A percentile compares a stretch with the other conserved stretches of the same genome.
phyloP scores from a whole-genome alignment of 2,329 filamentous ascomycete species.

The Exutisphaerella laricina region DNA sequence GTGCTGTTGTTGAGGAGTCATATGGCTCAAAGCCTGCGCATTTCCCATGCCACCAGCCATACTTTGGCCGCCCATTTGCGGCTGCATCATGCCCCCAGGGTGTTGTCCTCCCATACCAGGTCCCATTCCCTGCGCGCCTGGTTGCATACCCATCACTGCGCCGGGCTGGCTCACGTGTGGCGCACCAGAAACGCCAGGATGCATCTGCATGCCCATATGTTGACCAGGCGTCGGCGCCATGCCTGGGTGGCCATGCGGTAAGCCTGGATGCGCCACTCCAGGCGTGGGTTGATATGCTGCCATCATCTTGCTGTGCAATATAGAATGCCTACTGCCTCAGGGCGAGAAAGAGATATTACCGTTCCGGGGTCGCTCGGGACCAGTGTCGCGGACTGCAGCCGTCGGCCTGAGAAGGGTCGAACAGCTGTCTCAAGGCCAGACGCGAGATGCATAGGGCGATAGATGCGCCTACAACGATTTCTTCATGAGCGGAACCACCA shows the following conservation, averaged over 20 bases:
- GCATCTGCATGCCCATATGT: conserved; percentile 63
- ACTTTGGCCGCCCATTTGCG: conserved; percentile 33
- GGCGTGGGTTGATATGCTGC: conserved; percentile 64
- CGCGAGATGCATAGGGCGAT: conserved; percentile 28
- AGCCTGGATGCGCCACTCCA: conserved; percentile 60
- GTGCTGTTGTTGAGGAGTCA: conserved; percentile 59
- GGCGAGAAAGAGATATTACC: conserved; percentile 32
- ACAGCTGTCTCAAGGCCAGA: conserved; percentile 23
- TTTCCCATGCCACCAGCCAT: conserved; percentile 51
- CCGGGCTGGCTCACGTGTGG: conserved; percentile 65
- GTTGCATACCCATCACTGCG: conserved; percentile 74
- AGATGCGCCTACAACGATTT: conserved; percentile 4
- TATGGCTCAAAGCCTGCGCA: conserved; percentile 65
- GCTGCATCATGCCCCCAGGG: conserved; percentile 33
- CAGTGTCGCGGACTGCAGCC: conserved; percentile 17
- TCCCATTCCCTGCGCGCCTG: conserved; percentile 55
- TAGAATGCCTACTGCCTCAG: conserved; percentile 7
- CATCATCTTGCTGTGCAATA: conserved; percentile 56
- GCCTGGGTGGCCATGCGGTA: conserved; percentile 59
- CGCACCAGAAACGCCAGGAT: conserved; percentile 65
- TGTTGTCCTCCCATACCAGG: conserved; percentile 29
- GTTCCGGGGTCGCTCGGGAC: background rate
- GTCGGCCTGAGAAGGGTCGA: conserved; percentile 27
- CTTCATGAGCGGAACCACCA: conserved; percentile 11
- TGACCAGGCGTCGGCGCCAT: conserved; percentile 63